Evolutionary conservation across 345 rosid species (phyloP), one percentile per base, ranked within the genome.

Genomic region (Toxicodendron radicans): DNA sequence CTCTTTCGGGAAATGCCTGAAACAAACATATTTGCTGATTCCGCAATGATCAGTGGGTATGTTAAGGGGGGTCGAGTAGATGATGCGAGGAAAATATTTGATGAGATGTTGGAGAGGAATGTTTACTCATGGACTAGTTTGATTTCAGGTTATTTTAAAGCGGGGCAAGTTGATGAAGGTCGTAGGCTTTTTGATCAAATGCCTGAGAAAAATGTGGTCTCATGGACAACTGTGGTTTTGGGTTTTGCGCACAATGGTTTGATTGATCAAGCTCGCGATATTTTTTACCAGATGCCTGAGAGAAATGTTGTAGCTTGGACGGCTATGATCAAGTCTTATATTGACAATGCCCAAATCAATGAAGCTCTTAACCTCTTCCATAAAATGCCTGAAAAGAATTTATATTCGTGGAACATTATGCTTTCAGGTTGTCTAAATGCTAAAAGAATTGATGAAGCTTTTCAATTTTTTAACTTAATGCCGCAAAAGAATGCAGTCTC

Each of bases 181-280:
- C 76, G 80, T 35, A 41, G 62, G 35, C 82, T 86, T 48, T 85
- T 88, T 43, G 77, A 80, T 45, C 75, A 58, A 56, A 83, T 86
- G 87, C 84, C 85, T 13, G 75, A 64, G 32, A 85, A 60, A 70
- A 85, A 82, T 56, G 78, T 69, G 53, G 76, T 86, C 68, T 82
- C 88, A 1, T 86, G 88, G 87, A 88, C 87, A 27, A 78, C 84
- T 0, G 64, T 79, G 30, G 73, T 88, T 68, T 52, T 80, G 18
- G 88, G 92, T 60, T 86, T 81, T 70, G 92, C 88, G 23, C 76
- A 74, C 51, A 85, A 83, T n/a, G 83, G 86, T 4, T 75, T 75
- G 54, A 82, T 83, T 4, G 79, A 78, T 68, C 71, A 78, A 71
- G 88, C 87, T 58, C 79, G 84, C 4, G 54, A 56, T 58, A 57